A percentile compares a stretch with the other conserved stretches of the same genome.
Evolutionary conservation across 116 monocot genomes (phyloP).

Genomic region (Zostera marina): DNA sequence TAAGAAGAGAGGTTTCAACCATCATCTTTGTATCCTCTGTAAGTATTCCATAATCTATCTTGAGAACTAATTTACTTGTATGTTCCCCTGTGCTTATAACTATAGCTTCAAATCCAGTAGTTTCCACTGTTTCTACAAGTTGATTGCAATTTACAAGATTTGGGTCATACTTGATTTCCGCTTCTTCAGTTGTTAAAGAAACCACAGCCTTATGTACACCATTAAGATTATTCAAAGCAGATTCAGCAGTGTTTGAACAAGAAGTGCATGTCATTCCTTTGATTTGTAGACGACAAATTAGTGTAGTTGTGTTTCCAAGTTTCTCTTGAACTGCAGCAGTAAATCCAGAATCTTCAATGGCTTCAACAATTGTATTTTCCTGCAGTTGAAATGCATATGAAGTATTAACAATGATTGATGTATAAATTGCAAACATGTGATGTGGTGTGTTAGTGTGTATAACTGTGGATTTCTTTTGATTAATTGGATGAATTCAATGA

Average conservation of each 20-base stretch:
- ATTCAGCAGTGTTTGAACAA: conserved; percentile 64
- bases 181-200: conserved; percentile 84
- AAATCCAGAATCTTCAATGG: conserved; percentile 83
- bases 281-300: conserved; percentile 51
- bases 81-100: conserved; percentile 62
- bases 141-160: conserved; percentile 20
- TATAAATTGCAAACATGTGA: neutral
- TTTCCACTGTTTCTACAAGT: conserved; percentile 41
- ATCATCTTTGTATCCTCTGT: conserved; percentile 26
- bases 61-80: conserved; percentile 45
- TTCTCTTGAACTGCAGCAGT: conserved; percentile 41
- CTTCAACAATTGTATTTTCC: conserved; percentile 53
- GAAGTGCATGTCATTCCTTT: conserved; percentile 87
- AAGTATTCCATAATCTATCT: conserved; percentile 39
- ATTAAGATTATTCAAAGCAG: conserved; percentile 36
- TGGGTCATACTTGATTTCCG: conserved; percentile 59
- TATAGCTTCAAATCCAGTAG: conserved; percentile 61
- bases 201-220: conserved; percentile 60
- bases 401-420: too few relatives aligned
- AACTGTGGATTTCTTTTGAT: too few relatives aligned
- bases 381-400: conserved; percentile 8
- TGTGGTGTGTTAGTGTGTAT: too few relatives aligned
- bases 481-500: too few relatives aligned
- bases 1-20: conserved; percentile 59
- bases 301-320: conserved; percentile 17